Evolutionary conservation across 352 stramenopile genomes (phyloP).

Genomic region (Phytophthora tentaculata): DNA sequence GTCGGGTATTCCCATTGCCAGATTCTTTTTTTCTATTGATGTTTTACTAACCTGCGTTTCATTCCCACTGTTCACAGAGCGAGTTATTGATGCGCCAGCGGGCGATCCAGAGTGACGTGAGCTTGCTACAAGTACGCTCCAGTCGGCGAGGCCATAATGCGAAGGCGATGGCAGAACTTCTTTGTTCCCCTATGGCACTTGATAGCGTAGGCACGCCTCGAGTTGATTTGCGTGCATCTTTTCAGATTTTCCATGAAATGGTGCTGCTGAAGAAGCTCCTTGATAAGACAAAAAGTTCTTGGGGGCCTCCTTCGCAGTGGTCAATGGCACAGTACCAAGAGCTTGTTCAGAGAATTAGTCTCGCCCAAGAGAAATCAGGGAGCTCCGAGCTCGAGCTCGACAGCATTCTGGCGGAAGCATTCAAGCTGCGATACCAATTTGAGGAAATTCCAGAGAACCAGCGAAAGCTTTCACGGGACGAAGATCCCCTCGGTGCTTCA

Average conservation of each 20-base stretch:
- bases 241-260: constrained; percentile 77
- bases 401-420: constrained; percentile 55
- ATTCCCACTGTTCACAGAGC: constrained; percentile 17
- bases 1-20: constrained; percentile 32
- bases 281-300: constrained; percentile 44
- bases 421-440: constrained; percentile 67
- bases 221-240: constrained; percentile 62
- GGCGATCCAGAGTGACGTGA: constrained; percentile 30
- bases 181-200: constrained; percentile 27
- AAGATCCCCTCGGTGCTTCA: constrained; percentile 18
- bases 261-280: constrained; percentile 68
- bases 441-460: constrained; percentile 76
- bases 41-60: neutral
- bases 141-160: constrained; percentile 31
- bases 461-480: constrained; percentile 40
- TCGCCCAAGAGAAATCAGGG: constrained; percentile 57
- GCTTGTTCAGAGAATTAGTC: constrained; percentile 61
- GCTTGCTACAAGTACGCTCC: constrained; percentile 22
- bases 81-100: constrained; percentile 36
- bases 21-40: neutral
- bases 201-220: constrained; percentile 24
- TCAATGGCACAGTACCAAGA: constrained; percentile 62
- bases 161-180: constrained; percentile 33
- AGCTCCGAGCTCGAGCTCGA: constrained; percentile 38
- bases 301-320: constrained; percentile 58